phyloP scores from a whole-genome alignment of 2,329 filamentous ascomycete genomes.

The Sclerotinia minor region DNA sequence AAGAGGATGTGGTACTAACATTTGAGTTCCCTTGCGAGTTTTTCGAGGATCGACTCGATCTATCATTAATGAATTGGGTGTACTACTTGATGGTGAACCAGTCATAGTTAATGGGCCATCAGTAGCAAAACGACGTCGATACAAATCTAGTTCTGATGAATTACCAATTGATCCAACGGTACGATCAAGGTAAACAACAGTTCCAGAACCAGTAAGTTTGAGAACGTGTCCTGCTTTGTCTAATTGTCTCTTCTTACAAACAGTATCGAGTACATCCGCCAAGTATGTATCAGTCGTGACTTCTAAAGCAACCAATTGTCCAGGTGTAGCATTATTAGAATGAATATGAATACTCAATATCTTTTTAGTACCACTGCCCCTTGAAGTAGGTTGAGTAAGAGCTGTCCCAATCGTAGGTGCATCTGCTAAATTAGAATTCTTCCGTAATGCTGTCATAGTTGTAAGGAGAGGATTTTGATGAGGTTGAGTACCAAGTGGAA shows the following conservation, averaged over 20 bases:
- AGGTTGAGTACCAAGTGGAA: slow-evolving; percentile 43
- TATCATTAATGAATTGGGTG: slow-evolving; percentile 61
- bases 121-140: slow-evolving; percentile 71
- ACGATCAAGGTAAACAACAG: slow-evolving; percentile 73
- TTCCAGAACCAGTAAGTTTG: slow-evolving; percentile 72
- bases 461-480: slow-evolving; percentile 60
- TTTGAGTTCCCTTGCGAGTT: slow-evolving; percentile 52
- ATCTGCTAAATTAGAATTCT: slow-evolving; percentile 56
- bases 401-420: slow-evolving; percentile 49
- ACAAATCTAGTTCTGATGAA: slow-evolving; percentile 72
- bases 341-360: slow-evolving; percentile 71
- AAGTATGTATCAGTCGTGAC: slow-evolving; percentile 83
- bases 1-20: slow-evolving; percentile 64
- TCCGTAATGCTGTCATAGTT: slow-evolving; percentile 54
- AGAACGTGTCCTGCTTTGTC: slow-evolving; percentile 80
- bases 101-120: slow-evolving; percentile 69
- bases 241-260: slow-evolving; percentile 74
- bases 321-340: slow-evolving; percentile 67
- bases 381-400: slow-evolving; percentile 41
- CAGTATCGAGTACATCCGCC: slow-evolving; percentile 75
- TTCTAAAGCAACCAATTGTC: slow-evolving; percentile 71
- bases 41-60: slow-evolving; percentile 48
- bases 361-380: slow-evolving; percentile 60
- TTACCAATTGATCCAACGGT: slow-evolving; percentile 77
- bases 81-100: slow-evolving; percentile 64